A percentile compares a stretch with the other conserved stretches of the same genome.
Conservation (phyloP, 2,329 filamentous ascomycete genomes). For the Penicillium thymicola region DNA sequence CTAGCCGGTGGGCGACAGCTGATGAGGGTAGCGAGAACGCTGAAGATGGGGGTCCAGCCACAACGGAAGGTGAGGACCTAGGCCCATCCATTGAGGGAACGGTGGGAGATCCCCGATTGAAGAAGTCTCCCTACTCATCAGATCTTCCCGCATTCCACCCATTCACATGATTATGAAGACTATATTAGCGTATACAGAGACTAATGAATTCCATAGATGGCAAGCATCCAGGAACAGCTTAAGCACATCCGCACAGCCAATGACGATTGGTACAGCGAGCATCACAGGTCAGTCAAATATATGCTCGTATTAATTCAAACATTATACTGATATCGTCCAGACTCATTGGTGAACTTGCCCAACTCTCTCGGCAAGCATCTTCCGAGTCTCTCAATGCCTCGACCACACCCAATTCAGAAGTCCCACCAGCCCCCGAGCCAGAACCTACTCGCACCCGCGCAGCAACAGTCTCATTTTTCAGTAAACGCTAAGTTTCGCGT, state of each 20-base stretch:
- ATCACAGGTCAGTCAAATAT: conserved; percentile 36
- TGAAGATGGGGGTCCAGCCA: conserved; percentile 36
- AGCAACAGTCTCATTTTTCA: conserved; percentile 12
- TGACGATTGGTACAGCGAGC: conserved; percentile 45
- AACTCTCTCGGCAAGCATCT: conserved; percentile 32
- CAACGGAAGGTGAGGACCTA: conserved; percentile 47
- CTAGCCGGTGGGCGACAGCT: conserved; percentile 43
- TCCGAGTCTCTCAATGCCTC: conserved; percentile 28
- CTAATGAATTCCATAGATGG: conserved; percentile 40
- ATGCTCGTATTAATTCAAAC: not conserved
- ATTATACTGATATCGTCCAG: conserved; percentile 18
- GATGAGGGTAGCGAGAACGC: conserved; percentile 28
- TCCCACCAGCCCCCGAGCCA: conserved; percentile 14
- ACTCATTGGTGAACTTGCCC: conserved; percentile 39
- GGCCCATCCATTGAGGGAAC: conserved; percentile 48
- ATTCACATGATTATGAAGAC: conserved; percentile 29
- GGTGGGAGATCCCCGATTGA: conserved; percentile 45
- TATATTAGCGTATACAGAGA: conserved; percentile 16
- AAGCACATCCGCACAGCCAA: conserved; percentile 45
- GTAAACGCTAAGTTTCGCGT: conserved; percentile 4
- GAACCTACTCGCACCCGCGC: conserved; percentile 14
- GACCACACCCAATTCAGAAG: conserved; percentile 30
- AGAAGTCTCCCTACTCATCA: conserved; percentile 30
- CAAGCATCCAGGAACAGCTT: conserved; percentile 48
- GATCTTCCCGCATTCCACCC: conserved; percentile 31